Percentiles rank a stretch among this genome's conserved stretches.
phyloP scores from a whole-genome alignment of 495 filamentous ascomycete species.

The Lophiostoma macrostomum region DNA sequence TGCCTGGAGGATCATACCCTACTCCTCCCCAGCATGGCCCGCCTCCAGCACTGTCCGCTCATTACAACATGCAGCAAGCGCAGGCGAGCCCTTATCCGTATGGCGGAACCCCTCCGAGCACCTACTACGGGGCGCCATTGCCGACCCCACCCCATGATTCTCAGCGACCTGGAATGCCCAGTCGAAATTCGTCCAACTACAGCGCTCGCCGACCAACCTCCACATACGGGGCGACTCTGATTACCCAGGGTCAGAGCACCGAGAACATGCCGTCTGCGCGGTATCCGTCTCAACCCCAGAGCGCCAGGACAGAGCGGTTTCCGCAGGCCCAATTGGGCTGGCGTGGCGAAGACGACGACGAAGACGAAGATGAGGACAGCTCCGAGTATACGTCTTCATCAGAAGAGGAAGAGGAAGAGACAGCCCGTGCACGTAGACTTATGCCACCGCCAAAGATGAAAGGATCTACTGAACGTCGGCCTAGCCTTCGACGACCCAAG shows the following conservation, averaged over 20 bases:
- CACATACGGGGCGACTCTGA: slow-evolving; percentile 14
- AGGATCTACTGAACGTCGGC: slow-evolving; percentile 1
- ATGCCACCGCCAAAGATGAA: slow-evolving; percentile 24
- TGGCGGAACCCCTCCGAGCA: slow-evolving; percentile 13
- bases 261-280: slow-evolving; percentile 10
- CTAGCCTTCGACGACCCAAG: slow-evolving; percentile 21
- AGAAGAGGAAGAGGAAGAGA: slow-evolving; percentile 7
- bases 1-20: background rate
- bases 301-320: slow-evolving; percentile 1
- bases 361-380: too few relatives aligned
- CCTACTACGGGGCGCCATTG: background rate
- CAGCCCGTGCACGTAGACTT: slow-evolving; percentile 2
- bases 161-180: slow-evolving; percentile 3
- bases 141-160: slow-evolving; percentile 4
- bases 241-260: slow-evolving; percentile 6
- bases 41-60: slow-evolving; percentile 26
- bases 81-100: slow-evolving; percentile 20
- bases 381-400: slow-evolving; percentile 24
- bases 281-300: slow-evolving; percentile 1
- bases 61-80: slow-evolving; percentile 14
- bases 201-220: slow-evolving; percentile 19
- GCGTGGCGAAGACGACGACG: too few relatives aligned
- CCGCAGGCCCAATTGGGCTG: slow-evolving; percentile 8
- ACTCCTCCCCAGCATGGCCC: slow-evolving; percentile 20
- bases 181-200: slow-evolving; percentile 19